Evolutionary conservation across 1,284 basidiomycete genomes (phyloP).

Genomic region (Rhizopogon parksii): DNA sequence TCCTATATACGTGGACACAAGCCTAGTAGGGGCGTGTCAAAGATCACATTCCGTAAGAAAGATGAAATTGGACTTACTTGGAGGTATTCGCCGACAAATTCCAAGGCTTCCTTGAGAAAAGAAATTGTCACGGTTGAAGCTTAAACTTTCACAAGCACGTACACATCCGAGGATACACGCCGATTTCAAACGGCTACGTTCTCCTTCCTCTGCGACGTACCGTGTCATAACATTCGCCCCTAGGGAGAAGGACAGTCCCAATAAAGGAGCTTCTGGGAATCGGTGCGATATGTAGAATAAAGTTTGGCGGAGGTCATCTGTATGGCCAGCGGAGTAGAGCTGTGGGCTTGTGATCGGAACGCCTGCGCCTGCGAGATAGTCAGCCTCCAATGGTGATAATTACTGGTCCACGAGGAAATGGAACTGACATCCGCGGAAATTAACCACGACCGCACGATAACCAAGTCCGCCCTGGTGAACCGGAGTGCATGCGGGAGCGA

Average conservation of each 20-base stretch:
- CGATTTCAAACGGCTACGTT: conserved; percentile 66
- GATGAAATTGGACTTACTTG: conserved; percentile 34
- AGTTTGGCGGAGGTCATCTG: conserved; percentile 81
- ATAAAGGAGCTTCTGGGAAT: conserved; percentile 76
- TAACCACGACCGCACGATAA: conserved; percentile 82
- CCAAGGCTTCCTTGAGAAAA: conserved; percentile 55
- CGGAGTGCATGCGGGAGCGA: conserved; percentile 65
- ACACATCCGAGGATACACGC: conserved; percentile 80
- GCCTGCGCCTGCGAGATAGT: conserved; percentile 55
- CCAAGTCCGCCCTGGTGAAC: conserved; percentile 74
- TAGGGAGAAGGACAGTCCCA: conserved; percentile 90
- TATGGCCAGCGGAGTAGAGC: conserved; percentile 82
- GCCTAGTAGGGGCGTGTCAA: conserved; percentile 31
- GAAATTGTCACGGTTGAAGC: conserved; percentile 9
- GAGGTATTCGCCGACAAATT: conserved; percentile 57
- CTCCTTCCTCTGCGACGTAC: conserved; percentile 84
- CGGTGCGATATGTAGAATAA: conserved; percentile 68
- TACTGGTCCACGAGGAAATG: conserved; percentile 3
- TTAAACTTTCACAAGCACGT: conserved; percentile 22
- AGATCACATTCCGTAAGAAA: conserved; percentile 14
- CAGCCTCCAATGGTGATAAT: conserved; percentile 9
- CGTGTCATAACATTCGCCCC: conserved; percentile 91
- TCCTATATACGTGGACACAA: conserved; percentile 60
- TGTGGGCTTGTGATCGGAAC: conserved; percentile 76
- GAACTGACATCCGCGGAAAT: conserved; percentile 83